Conservation (phyloP, 1,284 basidiomycete species). For the Earliella scabrosa region DNA sequence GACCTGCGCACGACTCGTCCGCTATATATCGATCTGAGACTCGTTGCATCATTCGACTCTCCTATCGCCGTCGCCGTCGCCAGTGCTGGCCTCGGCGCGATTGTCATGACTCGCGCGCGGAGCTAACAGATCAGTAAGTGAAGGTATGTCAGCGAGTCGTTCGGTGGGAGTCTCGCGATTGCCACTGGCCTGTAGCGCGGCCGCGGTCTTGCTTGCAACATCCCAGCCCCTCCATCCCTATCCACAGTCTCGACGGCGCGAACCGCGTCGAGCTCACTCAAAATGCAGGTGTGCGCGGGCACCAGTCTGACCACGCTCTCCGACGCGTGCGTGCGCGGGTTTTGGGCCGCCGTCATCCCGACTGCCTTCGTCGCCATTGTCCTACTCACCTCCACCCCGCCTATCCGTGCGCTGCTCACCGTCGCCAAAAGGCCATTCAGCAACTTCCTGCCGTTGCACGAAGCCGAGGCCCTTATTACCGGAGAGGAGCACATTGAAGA, state of each 20-base stretch:
- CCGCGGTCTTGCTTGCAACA: too few relatives aligned
- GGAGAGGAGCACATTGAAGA: conserved; percentile 22
- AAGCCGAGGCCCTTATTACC: conserved; percentile 57
- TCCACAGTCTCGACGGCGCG: neutral
- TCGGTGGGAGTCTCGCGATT: too few relatives aligned
- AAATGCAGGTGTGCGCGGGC: conserved; percentile 24
- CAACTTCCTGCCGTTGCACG: conserved; percentile 57
- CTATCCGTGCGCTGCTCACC: conserved; percentile 33
- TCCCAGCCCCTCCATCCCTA: too few relatives aligned
- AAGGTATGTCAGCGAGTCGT: too few relatives aligned
- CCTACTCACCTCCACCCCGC: conserved; percentile 41
- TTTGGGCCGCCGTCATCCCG: conserved; percentile 61
- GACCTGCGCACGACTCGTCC: too few relatives aligned
- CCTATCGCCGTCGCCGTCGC: too few relatives aligned
- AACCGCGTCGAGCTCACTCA: conserved; percentile 3
- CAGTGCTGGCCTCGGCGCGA: too few relatives aligned
- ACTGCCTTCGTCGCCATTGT: conserved; percentile 51
- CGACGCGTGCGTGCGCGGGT: conserved; percentile 54
- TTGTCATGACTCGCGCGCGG: too few relatives aligned
- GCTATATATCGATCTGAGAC: too few relatives aligned
- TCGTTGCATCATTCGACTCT: too few relatives aligned
- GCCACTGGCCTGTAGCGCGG: too few relatives aligned
- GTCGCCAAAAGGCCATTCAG: conserved; percentile 43
- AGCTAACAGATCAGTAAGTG: too few relatives aligned
- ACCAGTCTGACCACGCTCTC: conserved; percentile 48